Percentiles rank a stretch among this genome's conserved stretches.
Conservation (phyloP, 805 yeast species). For the Hanseniaspora guilliermondii region DNA sequence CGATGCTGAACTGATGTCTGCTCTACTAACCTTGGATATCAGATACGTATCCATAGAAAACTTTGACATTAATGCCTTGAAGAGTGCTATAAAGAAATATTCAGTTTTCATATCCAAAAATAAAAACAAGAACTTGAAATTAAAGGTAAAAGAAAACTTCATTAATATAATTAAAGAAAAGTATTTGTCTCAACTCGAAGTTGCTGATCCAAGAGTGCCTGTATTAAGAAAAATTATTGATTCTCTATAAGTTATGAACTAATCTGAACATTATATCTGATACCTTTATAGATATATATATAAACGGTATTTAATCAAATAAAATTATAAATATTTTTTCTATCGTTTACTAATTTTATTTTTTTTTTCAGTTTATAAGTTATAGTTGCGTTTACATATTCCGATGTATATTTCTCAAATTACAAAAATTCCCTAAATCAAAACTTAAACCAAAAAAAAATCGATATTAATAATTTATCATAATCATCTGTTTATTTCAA, state of each 20-base stretch:
- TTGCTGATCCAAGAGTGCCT: slow-evolving; percentile 23
- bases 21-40: slow-evolving; percentile 56
- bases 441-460: no score
- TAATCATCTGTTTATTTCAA: neutral
- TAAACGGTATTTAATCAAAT: neutral
- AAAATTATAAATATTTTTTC: no score
- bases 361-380: neutral
- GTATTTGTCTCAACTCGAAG: slow-evolving; percentile 24
- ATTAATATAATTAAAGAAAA: slow-evolving; percentile 26
- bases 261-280: neutral
- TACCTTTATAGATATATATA: neutral
- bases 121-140: slow-evolving; percentile 25
- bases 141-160: slow-evolving; percentile 28
- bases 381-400: neutral
- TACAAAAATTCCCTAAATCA: no score
- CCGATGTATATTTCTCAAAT: neutral
- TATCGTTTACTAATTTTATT: neutral
- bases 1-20: slow-evolving; percentile 27
- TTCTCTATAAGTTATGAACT: neutral
- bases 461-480: no score
- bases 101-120: slow-evolving; percentile 43
- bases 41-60: slow-evolving; percentile 36
- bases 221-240: slow-evolving; percentile 25
- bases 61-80: slow-evolving; percentile 43
- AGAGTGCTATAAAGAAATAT: slow-evolving; percentile 58